Percentiles rank a stretch among this genome's conserved stretches.
Conservation (phyloP, 2,329 filamentous ascomycete species). For the Diaporthe nobilis region DNA sequence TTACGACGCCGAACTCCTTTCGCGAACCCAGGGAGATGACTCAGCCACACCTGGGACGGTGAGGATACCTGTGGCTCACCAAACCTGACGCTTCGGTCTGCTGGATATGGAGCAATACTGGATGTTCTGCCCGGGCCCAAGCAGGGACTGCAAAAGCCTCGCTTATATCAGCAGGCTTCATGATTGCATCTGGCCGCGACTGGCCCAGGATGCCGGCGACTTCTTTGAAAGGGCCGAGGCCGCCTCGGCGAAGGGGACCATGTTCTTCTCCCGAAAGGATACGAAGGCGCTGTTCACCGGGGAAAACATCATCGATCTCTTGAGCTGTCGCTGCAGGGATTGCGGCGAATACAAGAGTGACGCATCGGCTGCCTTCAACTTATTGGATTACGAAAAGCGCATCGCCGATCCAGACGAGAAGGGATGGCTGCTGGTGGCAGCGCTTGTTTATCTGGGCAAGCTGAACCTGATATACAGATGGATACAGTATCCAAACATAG, state of each 20-base stretch:
- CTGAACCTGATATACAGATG: not conserved
- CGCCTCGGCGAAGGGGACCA: not conserved
- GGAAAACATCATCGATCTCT: not conserved
- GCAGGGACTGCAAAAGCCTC: not conserved
- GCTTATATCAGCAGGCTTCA: not conserved
- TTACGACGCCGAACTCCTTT: too few species aligned
- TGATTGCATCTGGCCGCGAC: conserved; percentile 1
- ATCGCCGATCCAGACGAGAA: not conserved
- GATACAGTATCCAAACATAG: conserved; percentile 1
- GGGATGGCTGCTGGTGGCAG: not conserved
- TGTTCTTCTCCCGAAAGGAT: conserved; percentile 3
- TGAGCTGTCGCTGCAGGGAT: conserved; percentile 5
- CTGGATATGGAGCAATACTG: not conserved
- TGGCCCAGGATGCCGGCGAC: not conserved
- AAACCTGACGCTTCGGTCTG: not conserved
- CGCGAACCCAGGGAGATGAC: too few species aligned
- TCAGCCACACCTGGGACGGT: too few species aligned
- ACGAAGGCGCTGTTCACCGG: not conserved
- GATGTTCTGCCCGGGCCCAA: not conserved
- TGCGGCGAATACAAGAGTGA: conserved; percentile 1
- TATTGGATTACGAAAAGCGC: not conserved
- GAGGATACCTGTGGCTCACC: not conserved
- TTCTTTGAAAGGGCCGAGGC: not conserved
- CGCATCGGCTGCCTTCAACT: not conserved
- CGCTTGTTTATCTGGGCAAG: not conserved